Base-by-base conservation (phyloP, 2,329 filamentous ascomycete species). In the Rasamsonia emersonii region DNA sequence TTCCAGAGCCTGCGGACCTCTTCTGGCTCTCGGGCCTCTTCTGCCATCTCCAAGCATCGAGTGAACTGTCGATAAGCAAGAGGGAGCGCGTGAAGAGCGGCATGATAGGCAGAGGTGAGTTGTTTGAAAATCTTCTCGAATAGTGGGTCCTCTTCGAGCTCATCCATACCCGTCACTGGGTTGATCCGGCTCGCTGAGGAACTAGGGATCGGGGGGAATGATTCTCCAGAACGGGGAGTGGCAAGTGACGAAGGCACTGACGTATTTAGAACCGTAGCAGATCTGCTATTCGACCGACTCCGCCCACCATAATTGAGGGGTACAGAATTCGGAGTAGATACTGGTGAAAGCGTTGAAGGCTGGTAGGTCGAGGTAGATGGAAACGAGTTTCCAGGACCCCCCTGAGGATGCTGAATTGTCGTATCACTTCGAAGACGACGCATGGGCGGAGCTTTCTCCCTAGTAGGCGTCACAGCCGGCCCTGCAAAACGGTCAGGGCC, bases 61-160 rank as follows among this genome's bases (percentile, higher is more conserved):
- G 68, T 59, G 39, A 91, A 77, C 40, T 86, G 80, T 30, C 67
- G 67, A 38, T 77, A 76, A 40, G 85, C 77, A 34, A 66, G 66
- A 1, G 86, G 86, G 16, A 94, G 64, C 2, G 77, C 78, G 24
- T 75, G 74, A 43, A 83, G 70, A 17, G 86, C 79, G 29, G 84
- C 67, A 29, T 86, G 82, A 13, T 82, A 79, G 1, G 85, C 82
- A 33, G 71, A 73, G 27, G 79, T 77, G 15, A 94, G 65, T 27
- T 82, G 81, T 19, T 86, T 53, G 61, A 84, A 93, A 14, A 95
- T 85, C 39, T 70, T 75, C 41, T 93, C 88, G 44, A 94, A 94
- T 17, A 79, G 72, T 10, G 74, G 71, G 45, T 93, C 86, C 41
- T 93, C 85, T 42, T 86, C 82, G 2, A 72, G 73, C 35, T 75